Percentiles rank a stretch among this genome's conserved stretches.
phyloP scores from a whole-genome alignment of 768 basidiomycete species.

The Russula lepida region DNA sequence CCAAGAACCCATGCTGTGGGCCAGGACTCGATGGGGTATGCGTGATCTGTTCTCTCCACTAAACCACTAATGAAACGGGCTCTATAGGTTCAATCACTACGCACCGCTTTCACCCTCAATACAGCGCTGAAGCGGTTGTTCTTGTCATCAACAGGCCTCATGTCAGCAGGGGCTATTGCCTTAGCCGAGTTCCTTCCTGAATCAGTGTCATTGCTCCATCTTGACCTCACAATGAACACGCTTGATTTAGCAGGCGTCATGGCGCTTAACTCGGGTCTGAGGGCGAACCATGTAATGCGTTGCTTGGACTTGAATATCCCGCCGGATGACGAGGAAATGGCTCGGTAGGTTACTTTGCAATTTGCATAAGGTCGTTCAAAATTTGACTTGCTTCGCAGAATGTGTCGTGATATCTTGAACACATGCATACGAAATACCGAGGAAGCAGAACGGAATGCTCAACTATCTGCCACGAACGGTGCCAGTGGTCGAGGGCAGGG shows the following conservation, averaged over 20 bases:
- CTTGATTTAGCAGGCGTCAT: conserved; percentile 88
- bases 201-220: conserved; percentile 75
- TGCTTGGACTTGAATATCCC: conserved; percentile 93
- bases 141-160: conserved; percentile 73
- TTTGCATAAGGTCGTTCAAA: background rate
- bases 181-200: conserved; percentile 96
- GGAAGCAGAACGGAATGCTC: conserved; percentile 48
- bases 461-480: conserved; percentile 22
- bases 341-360: conserved; percentile 37
- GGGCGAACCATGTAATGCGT: conserved; percentile 76
- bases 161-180: conserved; percentile 82
- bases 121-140: conserved; percentile 87
- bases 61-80: background rate
- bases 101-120: conserved; percentile 90
- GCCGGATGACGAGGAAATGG: conserved; percentile 72
- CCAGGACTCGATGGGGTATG: conserved; percentile 85
- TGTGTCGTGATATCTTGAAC: conserved; percentile 85
- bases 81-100: conserved; percentile 72
- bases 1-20: conserved; percentile 88
- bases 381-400: conserved; percentile 29
- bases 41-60: conserved; percentile 13
- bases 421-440: conserved; percentile 92
- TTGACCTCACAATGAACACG: conserved; percentile 79
- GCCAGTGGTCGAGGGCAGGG: conserved; percentile 43
- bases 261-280: conserved; percentile 81